Percentiles rank a stretch among this genome's conserved stretches.
These are phyloP conservation scores for Penicillium verhagenii DNA, from an alignment of 495 filamentous ascomycete genomes.

Conservation along the genomic window DNA sequence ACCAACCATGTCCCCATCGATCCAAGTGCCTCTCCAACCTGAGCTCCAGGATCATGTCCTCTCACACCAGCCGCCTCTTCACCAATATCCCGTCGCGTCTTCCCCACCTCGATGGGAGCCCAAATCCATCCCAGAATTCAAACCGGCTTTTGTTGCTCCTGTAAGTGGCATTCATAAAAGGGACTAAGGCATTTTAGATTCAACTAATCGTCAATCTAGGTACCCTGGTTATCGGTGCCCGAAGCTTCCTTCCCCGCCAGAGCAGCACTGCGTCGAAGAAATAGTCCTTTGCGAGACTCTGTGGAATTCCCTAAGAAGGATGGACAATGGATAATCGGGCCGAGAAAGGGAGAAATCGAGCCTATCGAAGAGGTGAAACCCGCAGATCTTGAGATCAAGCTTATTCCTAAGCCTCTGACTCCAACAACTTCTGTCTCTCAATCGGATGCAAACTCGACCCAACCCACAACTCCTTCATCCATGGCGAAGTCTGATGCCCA, in stretches of 20 bases:
- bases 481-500: conserved; percentile 40
- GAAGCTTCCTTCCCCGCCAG: conserved; percentile 63
- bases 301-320: conserved; percentile 54
- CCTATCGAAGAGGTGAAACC: conserved; percentile 16
- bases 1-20: conserved; percentile 41
- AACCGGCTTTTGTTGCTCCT: conserved; percentile 58
- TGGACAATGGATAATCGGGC: conserved; percentile 18
- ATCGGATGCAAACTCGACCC: conserved; percentile 64
- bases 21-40: conserved; percentile 27
- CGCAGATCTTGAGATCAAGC: conserved; percentile 29
- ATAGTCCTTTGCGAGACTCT: conserved; percentile 34
- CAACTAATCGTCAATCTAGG: conserved; percentile 36
- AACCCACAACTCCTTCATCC: conserved; percentile 71
- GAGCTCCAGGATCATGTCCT: conserved; percentile 34
- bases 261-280: conserved; percentile 40
- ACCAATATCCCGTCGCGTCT: conserved; percentile 30
- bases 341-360: conserved; percentile 12
- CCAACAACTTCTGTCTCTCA: conserved; percentile 64
- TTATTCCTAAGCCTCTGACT: conserved; percentile 59
- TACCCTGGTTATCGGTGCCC: conserved; percentile 81
- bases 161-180: conserved; percentile 47
- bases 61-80: conserved; percentile 23
- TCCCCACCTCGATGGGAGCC: conserved; percentile 31
- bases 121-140: conserved; percentile 21
- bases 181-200: not conserved